Percentiles rank a stretch among this genome's conserved stretches.
Evolutionary conservation across 106 monocot species (phyloP).

Genomic region (Posidonia australis): DNA sequence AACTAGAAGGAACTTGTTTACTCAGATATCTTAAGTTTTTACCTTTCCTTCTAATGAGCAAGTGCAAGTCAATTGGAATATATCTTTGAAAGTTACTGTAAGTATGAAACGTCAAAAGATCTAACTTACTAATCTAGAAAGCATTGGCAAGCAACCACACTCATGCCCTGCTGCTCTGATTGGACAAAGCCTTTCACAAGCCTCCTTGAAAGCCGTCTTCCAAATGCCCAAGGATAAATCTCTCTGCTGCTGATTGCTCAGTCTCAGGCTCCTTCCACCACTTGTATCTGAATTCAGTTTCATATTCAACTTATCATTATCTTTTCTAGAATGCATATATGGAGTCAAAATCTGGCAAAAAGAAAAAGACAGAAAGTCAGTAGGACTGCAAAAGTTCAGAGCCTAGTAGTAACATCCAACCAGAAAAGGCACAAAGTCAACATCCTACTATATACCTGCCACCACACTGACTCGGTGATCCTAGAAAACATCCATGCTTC

Average conservation of each 20-base stretch:
- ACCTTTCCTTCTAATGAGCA: too few relatives aligned
- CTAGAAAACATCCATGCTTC: conserved; percentile 90
- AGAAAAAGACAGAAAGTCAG: neutral
- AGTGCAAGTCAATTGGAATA: neutral
- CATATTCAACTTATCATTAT: conserved; percentile 3
- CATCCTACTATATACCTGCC: conserved; percentile 59
- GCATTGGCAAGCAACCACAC: conserved; percentile 82
- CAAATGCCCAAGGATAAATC: conserved; percentile 63
- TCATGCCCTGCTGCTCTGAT: conserved; percentile 73
- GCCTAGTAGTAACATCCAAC: neutral
- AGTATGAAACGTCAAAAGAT: neutral
- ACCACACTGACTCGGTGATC: conserved; percentile 81
- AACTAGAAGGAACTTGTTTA: neutral
- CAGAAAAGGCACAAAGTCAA: neutral
- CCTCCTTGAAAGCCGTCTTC: conserved; percentile 82
- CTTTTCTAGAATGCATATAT: conserved; percentile 50
- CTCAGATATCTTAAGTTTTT: neutral
- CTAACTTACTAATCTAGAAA: conserved; percentile 64
- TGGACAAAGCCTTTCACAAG: conserved; percentile 84
- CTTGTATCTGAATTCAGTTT: conserved; percentile 16
- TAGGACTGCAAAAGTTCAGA: neutral
- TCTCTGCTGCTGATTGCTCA: conserved; percentile 26
- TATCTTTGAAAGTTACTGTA: neutral
- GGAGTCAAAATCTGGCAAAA: conserved; percentile 58
- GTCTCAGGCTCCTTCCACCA: conserved; percentile 16